Evolutionary conservation across 805 yeast genomes (phyloP), one percentile per base, ranked within the genome.

Genomic region (Priceomyces melissophilus): DNA sequence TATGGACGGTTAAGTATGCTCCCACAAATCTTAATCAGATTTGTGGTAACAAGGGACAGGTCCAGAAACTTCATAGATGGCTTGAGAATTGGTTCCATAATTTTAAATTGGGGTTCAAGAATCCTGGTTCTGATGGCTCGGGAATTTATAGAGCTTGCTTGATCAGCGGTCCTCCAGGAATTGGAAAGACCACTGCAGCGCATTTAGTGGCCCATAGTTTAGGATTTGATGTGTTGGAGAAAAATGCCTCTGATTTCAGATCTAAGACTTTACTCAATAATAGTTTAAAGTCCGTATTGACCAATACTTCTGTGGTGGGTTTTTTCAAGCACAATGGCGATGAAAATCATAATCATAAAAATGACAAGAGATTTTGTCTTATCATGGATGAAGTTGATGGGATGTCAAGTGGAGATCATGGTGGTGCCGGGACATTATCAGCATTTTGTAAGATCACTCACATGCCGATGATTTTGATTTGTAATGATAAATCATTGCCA

Each of bases 321-420:
- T 87, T 69, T 57, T 83, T 87, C 65, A 63, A 62, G 48, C 67
- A 75, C 40, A 53, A 61, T 14, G 55, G 60, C 25, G 64, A 61
- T 15, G 53, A 51, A 8, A 55, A 60, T 38, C 45, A 32, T 46
- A 46, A 39, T 41, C 48, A 26, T 16, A 52, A 30, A 2, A 75
- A 78, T 49, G 70, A 75, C 36, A 73, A 76, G 39, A 81, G 77
- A 45, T 81, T 91, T 52, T 87, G 89, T 41, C 72, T 93, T 35
- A 84, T 93, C 47, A 89, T 93, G 98, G 99, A 93, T 65, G 99
- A 93, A 67, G 98, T 93, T 25, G 99, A 93, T 61, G 99, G 99
- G 52, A 93, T 93, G 98, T 87, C 96, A 31, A 89, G 95, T 57
- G 99, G 99, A 48, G 99, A 93, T 63, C 83, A 93, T 53, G 99